Base-by-base conservation (phyloP, 2,329 filamentous ascomycete genomes). In the Fusarium siculi region DNA sequence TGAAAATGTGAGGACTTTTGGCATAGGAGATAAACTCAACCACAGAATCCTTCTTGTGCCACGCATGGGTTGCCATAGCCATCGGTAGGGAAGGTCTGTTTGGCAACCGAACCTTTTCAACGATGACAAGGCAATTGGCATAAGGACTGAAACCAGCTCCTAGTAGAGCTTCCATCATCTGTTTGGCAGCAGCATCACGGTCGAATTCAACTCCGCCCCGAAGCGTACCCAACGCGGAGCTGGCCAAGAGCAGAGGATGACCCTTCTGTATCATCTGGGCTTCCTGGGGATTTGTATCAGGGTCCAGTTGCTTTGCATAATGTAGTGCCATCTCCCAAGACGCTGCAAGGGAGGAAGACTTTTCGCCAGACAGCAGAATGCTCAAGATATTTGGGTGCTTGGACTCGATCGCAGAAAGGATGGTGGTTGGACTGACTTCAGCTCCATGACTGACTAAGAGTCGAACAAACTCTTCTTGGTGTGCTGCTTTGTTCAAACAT, bases 371-470 rank as follows among this genome's bases (percentile, higher is more conserved):
- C 21, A 76, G 36, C 7, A 75, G 49, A 18, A 47, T 53, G 9
- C 61, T 50, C 49, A 75, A 32, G 11, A 66, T 37, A 1, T 21
- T 44, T 6, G 42, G 44, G 18, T 19, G 52, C 18, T 11, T 15
- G 15, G 18, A 16, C 12, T 14, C 23, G 12, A 60, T 34, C 9
- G 55, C 73, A n/a, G 54, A 30, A 12, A 36, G 8, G 4, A 76
- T 56, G 2, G 65, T 37, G 6, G 21, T 25, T 9, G 61, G 58
- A 39, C 39, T 47, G n/a, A 75, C 54, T 28, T 56, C 59, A 12
- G 71, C 68, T 11, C 65, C 74, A 28, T 68, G 59, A 3, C 19
- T 32, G 12, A 75, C 58, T 15, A 76, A 47, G 15, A 76, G 61
- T 6, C 34, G 57, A 42, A 66, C 14, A 28, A 68, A 56, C 15